Base-by-base conservation (phyloP, 1,284 basidiomycete species). In the Heterobasidion occidentale region DNA sequence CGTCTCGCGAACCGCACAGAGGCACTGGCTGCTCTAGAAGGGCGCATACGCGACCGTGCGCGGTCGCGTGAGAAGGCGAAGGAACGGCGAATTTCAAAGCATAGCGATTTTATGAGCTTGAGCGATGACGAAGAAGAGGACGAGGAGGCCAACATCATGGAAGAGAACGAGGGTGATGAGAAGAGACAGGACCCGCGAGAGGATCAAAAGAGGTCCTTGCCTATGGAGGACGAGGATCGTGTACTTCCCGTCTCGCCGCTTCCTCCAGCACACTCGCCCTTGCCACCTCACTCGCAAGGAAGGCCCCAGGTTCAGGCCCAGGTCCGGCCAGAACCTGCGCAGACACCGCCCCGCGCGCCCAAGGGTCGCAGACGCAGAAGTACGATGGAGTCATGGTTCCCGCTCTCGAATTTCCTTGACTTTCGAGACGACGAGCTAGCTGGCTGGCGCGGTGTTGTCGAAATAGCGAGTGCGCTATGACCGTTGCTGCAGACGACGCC, bases 1-100 rank as follows among this genome's bases (percentile, higher is more conserved):
- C 59, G 59, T 17, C 64, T 36, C 60, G 64, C 8, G 46, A 71
- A 76, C 56, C 72, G 75, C 1, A 71, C 69, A 56, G 77, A 80
- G 42, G 84, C 85, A 0, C 77, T 87, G 9, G 84, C 83, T 0
- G 74, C 77, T 44, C 75, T 87, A 33, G 85, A 87, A 61, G 84
- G 85, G 9, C 80, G 79, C 17, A 12, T n/a, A n/a, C 38, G 38
- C 4, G 69, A 52, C n/a, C 44, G 53, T 46, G 34, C 60, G 51
- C 36, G 60, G 48, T 20, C 54, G 48, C 53, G 54, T 27, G 45
- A n/a, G 15, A n/a, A n/a, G 20, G 17, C n/a, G 17, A n/a, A 20
- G 9, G 20, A 17, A 8, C 27, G n/a, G 20, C 19, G 47, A 33
- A 45, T 54, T 58, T 56, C 57, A 51, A 57, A 70, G 53, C 61